A percentile compares a stretch with the other conserved stretches of the same genome.
These are phyloP conservation scores for Rhodotorula glutinis DNA, from an alignment of 1,284 basidiomycete species.

Conservation along the genomic window DNA sequence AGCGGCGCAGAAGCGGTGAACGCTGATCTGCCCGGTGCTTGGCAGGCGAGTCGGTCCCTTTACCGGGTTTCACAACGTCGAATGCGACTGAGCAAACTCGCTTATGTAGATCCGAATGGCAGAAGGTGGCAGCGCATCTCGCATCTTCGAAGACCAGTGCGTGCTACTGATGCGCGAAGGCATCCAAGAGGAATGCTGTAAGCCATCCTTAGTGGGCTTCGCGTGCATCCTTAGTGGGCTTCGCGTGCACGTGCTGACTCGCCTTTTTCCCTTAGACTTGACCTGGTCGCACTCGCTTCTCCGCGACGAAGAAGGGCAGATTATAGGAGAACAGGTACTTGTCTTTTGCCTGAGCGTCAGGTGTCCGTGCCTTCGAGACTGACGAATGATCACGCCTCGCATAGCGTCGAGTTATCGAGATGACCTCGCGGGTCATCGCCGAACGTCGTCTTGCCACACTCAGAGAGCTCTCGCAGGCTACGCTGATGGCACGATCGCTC, in stretches of 20 bases:
- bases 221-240: no score
- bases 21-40: no score
- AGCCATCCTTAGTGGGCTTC: no score
- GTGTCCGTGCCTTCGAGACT: no score
- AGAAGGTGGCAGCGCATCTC: no score
- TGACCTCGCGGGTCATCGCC: slow-evolving; percentile 38
- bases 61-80: no score
- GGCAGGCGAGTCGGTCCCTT: no score
- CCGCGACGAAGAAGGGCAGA: slow-evolving; percentile 7
- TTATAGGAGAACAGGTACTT: slow-evolving; percentile 28
- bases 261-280: not conserved
- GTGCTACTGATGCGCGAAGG: slow-evolving; percentile 12
- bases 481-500: slow-evolving; percentile 24
- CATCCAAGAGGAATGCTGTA: slow-evolving; percentile 27
- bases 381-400: not conserved
- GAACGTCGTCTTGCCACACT: slow-evolving; percentile 33
- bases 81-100: no score
- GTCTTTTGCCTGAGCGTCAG: not conserved
- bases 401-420: slow-evolving; percentile 30
- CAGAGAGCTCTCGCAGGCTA: slow-evolving; percentile 34
- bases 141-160: slow-evolving; percentile 17
- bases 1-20: no score
- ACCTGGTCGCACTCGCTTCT: slow-evolving; percentile 7
- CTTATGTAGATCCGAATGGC: no score
- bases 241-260: no score